phyloP scores from a whole-genome alignment of 805 yeast genomes.

The Lipomyces mesembrius region DNA sequence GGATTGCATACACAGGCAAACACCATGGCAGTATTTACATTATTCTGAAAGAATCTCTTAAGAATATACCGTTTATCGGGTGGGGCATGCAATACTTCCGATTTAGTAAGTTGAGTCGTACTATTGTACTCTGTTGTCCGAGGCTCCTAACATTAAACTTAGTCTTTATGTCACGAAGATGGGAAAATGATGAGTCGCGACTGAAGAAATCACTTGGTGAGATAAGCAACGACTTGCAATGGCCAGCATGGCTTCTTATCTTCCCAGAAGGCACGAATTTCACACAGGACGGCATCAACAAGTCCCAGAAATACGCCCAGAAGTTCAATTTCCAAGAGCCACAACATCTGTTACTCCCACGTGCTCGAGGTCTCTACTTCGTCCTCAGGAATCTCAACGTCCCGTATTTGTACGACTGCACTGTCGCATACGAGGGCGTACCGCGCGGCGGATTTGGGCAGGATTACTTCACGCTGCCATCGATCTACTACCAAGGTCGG shows the following conservation, averaged over 20 bases:
- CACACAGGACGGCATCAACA: conserved; percentile 64
- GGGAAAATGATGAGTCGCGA: conserved; percentile 73
- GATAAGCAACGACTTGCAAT: conserved; percentile 54
- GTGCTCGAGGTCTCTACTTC: conserved; percentile 76
- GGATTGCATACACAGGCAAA: conserved; percentile 70
- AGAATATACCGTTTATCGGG: conserved; percentile 74
- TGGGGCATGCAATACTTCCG: conserved; percentile 80
- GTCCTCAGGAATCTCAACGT: conserved; percentile 59
- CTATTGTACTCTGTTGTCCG: background rate
- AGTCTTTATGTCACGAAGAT: conserved; percentile 66
- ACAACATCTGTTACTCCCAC: conserved; percentile 76
- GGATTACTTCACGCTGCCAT: conserved; percentile 66
- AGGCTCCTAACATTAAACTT: background rate
- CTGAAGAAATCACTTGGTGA: conserved; percentile 60
- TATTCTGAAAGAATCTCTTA: conserved; percentile 75
- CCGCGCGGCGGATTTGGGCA: conserved; percentile 70
- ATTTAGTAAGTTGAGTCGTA: conserved; percentile 50
- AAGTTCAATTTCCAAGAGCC: conserved; percentile 52
- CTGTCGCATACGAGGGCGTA: conserved; percentile 82
- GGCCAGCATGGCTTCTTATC: conserved; percentile 69
- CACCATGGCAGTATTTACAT: conserved; percentile 70
- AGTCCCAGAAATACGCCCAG: conserved; percentile 62
- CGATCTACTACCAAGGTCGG: conserved; percentile 67
- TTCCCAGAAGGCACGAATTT: conserved; percentile 96
- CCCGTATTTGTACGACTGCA: conserved; percentile 72